These are phyloP conservation scores for Diaporthe ampelina DNA, from an alignment of 2,329 filamentous ascomycete species.

Conservation along the genomic window DNA sequence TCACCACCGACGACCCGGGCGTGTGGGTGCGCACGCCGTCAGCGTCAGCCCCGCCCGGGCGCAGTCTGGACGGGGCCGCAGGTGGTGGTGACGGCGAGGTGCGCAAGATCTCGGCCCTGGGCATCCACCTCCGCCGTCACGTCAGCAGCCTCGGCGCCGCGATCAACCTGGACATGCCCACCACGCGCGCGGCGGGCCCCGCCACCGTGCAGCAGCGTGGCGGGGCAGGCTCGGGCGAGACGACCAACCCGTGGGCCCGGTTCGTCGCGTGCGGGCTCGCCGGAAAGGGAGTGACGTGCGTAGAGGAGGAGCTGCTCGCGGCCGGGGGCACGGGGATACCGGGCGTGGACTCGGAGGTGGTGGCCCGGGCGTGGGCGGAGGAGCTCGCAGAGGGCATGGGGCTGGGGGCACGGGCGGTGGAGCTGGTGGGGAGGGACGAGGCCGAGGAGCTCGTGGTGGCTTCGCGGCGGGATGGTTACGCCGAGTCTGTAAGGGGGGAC, in stretches of 20 bases:
- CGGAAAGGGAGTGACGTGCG: slow-evolving; percentile 83
- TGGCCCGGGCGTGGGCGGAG: slow-evolving; percentile 40
- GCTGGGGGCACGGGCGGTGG: slow-evolving; percentile 15
- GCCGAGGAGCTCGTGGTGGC: slow-evolving; percentile 27
- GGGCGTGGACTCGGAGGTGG: slow-evolving; percentile 37
- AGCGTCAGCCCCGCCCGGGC: slow-evolving; percentile 44
- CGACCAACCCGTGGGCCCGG: slow-evolving; percentile 69
- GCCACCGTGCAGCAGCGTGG: slow-evolving; percentile 44
- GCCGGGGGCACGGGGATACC: slow-evolving; percentile 29
- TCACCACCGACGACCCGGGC: slow-evolving; percentile 82
- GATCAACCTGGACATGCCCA: slow-evolving; percentile 79
- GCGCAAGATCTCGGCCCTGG: slow-evolving; percentile 89
- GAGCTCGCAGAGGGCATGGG: slow-evolving; percentile 40
- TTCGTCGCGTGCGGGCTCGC: slow-evolving; percentile 93
- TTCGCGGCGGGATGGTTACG: slow-evolving; percentile 30
- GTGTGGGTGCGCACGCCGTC: slow-evolving; percentile 75
- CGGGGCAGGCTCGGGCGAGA: slow-evolving; percentile 59
- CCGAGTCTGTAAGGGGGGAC: slow-evolving; percentile 25
- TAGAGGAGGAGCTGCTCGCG: slow-evolving; percentile 66
- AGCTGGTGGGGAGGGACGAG: slow-evolving; percentile 31
- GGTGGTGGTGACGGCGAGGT: slow-evolving; percentile 46
- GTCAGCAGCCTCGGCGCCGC: slow-evolving; percentile 89
- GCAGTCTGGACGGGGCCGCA: slow-evolving; percentile 35
- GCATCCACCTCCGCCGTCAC: slow-evolving; percentile 89
- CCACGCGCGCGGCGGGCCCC: slow-evolving; percentile 45